Evolutionary conservation across 345 rosid species (phyloP), one percentile per base, ranked within the genome.

Genomic region (Trapa incisa): DNA sequence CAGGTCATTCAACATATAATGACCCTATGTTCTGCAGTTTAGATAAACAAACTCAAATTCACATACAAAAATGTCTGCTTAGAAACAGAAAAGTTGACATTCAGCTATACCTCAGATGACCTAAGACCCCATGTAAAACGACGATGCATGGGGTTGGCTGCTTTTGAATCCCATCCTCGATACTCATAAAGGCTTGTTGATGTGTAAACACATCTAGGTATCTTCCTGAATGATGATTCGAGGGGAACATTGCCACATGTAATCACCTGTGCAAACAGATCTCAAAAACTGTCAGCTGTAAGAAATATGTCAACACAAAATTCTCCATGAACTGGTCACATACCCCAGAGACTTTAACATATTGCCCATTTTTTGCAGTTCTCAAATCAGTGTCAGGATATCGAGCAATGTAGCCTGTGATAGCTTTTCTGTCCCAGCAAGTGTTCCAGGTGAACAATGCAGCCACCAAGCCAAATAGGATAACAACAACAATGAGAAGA

Each of bases 301-400:
- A 22, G 45, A 65, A 5, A 53, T 37, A 36, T 39, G 11, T 41
- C 1, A 39, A 5, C 60, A 33, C 58, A 35, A 15, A 58, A 29
- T 42, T 43, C 5, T 65, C 10, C 33, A 42, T 7, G 16, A 10
- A 37, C 6, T 3, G 14, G 7, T 41, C 35, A 64, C 91, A 63
- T 91, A 94, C 99, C 96, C 99, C 99, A 32, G 99, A 87, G 78
- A 94, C 83, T 85, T 94, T 94, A 76, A 94, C 99, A 54, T 82
- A 87, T 79, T 94, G 96, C 37, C 99, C 99, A 67, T 94, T 94
- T 75, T 86, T 86, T 7, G 99, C 97, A 79, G 87, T 87, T 89
- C 99, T 80, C 52, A 94, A 86, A 78, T 94, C 99, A 68, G 96
- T 86, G 79, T 94, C 96, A 41, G 99, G 89, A 76, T 94, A 86